A percentile compares a stretch with the other conserved stretches of the same genome.
Conservation (phyloP, 2,329 filamentous ascomycete genomes). For the Colletotrichum sp. region DNA sequence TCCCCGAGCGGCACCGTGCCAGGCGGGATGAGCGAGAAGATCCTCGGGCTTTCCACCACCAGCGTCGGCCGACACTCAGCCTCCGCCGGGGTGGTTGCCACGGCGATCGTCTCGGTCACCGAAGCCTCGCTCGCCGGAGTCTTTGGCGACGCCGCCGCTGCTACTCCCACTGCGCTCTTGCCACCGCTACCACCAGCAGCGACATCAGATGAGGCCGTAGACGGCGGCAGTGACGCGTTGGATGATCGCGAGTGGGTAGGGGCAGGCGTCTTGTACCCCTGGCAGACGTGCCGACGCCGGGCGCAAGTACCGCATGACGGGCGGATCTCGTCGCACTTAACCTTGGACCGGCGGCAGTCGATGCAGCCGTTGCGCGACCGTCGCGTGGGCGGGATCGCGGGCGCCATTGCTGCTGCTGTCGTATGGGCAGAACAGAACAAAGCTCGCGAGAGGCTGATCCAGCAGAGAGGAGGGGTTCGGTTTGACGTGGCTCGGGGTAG, state of each 20-base stretch:
- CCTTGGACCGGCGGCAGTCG: conserved; percentile 34
- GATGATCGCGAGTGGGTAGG: not conserved
- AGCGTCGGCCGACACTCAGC: not conserved
- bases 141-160: not conserved
- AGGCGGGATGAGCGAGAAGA: conserved; percentile 26
- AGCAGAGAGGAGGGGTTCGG: not conserved
- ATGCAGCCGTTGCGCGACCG: conserved; percentile 35
- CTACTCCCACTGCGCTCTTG: not conserved
- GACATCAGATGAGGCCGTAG: not conserved
- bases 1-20: conserved; percentile 29
- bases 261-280: conserved; percentile 27
- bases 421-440: not conserved
- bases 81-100: not conserved
- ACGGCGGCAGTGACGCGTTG: not conserved
- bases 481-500: not conserved
- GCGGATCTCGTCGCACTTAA: conserved; percentile 35
- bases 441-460: not conserved
- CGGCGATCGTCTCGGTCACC: not conserved
- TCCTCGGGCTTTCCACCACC: not conserved
- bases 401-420: not conserved
- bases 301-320: conserved; percentile 36
- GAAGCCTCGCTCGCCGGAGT: not conserved
- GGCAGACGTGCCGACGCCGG: conserved; percentile 31
- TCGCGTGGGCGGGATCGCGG: conserved; percentile 3
- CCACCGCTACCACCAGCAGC: not conserved